These are phyloP conservation scores for Salvia splendens DNA, from an alignment of 257 asterid genomes.

Conservation along the genomic window DNA sequence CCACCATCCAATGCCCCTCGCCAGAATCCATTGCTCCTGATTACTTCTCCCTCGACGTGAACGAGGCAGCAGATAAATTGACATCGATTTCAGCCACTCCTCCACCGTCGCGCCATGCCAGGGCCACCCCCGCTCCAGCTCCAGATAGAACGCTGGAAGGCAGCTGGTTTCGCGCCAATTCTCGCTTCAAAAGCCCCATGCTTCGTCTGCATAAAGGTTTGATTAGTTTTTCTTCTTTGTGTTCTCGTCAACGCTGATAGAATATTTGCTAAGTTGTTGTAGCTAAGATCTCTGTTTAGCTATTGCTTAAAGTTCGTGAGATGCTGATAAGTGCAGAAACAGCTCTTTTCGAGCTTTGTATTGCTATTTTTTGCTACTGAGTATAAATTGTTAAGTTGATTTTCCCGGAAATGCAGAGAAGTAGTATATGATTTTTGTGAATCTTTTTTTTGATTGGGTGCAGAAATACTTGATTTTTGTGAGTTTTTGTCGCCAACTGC, in stretches of 20 bases:
- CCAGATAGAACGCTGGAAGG: slow-evolving; percentile 65
- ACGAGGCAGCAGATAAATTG: slow-evolving; percentile 39
- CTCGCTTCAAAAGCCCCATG: slow-evolving; percentile 81
- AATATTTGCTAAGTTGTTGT: background rate
- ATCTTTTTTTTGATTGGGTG: slow-evolving; percentile 15
- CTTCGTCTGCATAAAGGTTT: slow-evolving; percentile 91
- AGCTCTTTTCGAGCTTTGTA: slow-evolving; percentile 14
- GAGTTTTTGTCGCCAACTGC: slow-evolving; percentile 88
- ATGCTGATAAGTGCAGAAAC: background rate
- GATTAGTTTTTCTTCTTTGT: background rate
- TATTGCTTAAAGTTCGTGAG: slow-evolving; percentile 18
- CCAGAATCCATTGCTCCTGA: slow-evolving; percentile 62
- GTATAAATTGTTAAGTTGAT: slow-evolving; percentile 2
- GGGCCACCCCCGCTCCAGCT: slow-evolving; percentile 37
- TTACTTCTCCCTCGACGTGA: slow-evolving; percentile 79
- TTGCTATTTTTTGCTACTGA: slow-evolving; percentile 3
- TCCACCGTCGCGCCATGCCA: slow-evolving; percentile 25
- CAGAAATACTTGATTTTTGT: slow-evolving; percentile 95
- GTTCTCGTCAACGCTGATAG: background rate
- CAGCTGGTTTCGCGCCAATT: slow-evolving; percentile 81
- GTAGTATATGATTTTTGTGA: slow-evolving; percentile 39
- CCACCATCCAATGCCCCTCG: slow-evolving; percentile 40
- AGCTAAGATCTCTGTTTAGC: slow-evolving; percentile 1
- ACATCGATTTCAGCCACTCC: slow-evolving; percentile 24
- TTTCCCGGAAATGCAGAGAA: slow-evolving; percentile 32